phyloP scores from a whole-genome alignment of 495 filamentous ascomycete species.

The Neurospora pannonica region DNA sequence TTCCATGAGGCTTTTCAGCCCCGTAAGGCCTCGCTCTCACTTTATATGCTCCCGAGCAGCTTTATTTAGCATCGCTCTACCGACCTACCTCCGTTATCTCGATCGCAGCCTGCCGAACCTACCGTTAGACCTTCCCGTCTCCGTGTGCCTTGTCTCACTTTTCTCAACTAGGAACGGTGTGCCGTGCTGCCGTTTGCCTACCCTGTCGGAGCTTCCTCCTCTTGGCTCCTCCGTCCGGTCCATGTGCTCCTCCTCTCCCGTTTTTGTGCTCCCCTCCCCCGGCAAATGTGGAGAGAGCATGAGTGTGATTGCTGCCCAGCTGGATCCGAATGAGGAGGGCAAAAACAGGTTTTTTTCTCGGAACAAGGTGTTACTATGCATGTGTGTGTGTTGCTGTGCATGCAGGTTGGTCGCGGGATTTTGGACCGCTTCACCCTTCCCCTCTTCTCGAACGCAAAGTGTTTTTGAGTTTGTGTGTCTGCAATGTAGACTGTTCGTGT shows the following conservation, averaged over 20 bases:
- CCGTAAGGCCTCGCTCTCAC: background rate
- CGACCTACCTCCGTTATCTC: background rate
- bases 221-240: background rate
- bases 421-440: background rate
- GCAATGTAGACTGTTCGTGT: background rate
- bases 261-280: background rate
- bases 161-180: background rate
- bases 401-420: background rate
- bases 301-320: background rate
- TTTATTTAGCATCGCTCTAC: background rate
- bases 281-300: background rate
- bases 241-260: background rate
- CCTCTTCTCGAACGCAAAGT: background rate
- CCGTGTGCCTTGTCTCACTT: background rate
- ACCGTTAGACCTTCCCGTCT: background rate
- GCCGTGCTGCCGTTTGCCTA: background rate
- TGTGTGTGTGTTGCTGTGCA: background rate
- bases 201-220: background rate
- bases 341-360: background rate
- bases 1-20: background rate
- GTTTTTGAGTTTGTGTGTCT: background rate
- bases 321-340: background rate
- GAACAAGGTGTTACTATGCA: background rate
- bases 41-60: background rate
- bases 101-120: background rate